phyloP scores from a whole-genome alignment of 192 early-diverging fungal species.

The Coemansia javaensis region DNA sequence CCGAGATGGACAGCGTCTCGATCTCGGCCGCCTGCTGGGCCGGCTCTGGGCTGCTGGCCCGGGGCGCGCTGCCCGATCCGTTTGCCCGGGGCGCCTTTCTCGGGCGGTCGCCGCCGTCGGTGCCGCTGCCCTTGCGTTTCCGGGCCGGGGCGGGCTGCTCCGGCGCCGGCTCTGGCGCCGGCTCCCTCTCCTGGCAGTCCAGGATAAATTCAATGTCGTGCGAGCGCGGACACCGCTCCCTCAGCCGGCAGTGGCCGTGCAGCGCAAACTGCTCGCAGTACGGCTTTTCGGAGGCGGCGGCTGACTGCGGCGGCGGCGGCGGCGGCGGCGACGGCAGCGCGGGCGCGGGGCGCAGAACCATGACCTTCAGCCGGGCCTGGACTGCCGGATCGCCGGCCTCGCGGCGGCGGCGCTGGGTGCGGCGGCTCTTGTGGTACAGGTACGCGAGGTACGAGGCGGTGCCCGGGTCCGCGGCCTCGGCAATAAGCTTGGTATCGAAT shows the following conservation, averaged over 20 bases:
- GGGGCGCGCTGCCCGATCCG: too few relatives aligned
- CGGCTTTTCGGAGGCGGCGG: conserved; percentile 2
- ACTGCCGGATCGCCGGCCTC: conserved; percentile 21
- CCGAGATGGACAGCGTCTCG: not conserved
- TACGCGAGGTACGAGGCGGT: conserved; percentile 38
- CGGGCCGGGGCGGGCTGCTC: not conserved
- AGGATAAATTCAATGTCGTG: conserved; percentile 90
- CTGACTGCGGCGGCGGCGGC: not conserved
- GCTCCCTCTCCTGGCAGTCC: conserved; percentile 54
- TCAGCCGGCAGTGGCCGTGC: conserved; percentile 73
- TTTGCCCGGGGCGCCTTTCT: conserved; percentile 11
- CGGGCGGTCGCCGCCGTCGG: conserved; percentile 3
- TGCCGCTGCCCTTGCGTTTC: conserved; percentile 9
- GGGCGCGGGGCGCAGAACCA: not conserved
- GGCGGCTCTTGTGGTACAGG: conserved; percentile 39
- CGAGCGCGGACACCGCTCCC: conserved; percentile 61
- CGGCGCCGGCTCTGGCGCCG: not conserved
- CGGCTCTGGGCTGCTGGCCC: too few relatives aligned
- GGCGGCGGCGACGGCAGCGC: conserved; percentile 1
- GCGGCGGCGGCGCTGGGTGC: conserved; percentile 17
- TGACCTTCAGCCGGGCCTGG: conserved; percentile 12
- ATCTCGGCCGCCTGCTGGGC: too few relatives aligned
- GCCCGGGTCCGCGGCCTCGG: conserved; percentile 39
- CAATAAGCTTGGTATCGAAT: conserved; percentile 88
- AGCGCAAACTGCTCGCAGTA: conserved; percentile 83